Base-by-base conservation (phyloP, 2,329 filamentous ascomycete species). In the Daldinia sp. region DNA sequence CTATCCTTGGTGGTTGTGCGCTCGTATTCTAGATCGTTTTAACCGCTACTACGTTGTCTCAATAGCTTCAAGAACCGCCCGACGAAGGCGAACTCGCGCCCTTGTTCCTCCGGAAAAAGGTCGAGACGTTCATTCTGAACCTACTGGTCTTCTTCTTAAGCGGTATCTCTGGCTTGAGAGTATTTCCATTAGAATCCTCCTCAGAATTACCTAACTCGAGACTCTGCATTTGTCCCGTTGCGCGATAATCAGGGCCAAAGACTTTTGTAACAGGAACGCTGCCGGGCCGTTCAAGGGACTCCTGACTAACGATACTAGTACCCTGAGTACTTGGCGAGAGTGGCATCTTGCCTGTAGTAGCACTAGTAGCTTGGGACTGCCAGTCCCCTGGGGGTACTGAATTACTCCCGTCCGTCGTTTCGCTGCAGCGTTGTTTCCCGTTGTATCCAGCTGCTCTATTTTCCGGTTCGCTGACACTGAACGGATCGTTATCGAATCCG, bases 261-360 rank as follows among this genome's bases (percentile, higher is more conserved):
- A 81, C 72, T 19, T 77, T 78, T 8, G 76, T 76, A 27, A 74
- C 73, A 0, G 80, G 80, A 17, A 82, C 76, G 65, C 80, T 81
- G 34, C 76, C 72, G 3, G 80, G 79, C 15, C 80, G 81, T 47
- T 87, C 85, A 55, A 82, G 71, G 6, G 85, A 87, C 41, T 87
- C 85, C 56, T 82, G 81, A 75, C 86, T 89, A 67, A 87, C 82
- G 65, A 89, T 86, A 74, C 87, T 89, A 15, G 87, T 89, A 35
- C 86, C 87, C 71, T 87, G 82, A 2, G 87, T 89, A 72, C 86
- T 89, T 2, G 87, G 87, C 21, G 87, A 89, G 32, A 88, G 76
- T 3, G 87, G 85, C 82, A 87, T 83, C 75, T 87, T 88, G 50
- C 85, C 83, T 1, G 86, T 88, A 1, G 86, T 87, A 7, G 85